These are phyloP conservation scores for Aureobasidium musti DNA, from an alignment of 2,329 filamentous ascomycete species.

Conservation along the genomic window DNA sequence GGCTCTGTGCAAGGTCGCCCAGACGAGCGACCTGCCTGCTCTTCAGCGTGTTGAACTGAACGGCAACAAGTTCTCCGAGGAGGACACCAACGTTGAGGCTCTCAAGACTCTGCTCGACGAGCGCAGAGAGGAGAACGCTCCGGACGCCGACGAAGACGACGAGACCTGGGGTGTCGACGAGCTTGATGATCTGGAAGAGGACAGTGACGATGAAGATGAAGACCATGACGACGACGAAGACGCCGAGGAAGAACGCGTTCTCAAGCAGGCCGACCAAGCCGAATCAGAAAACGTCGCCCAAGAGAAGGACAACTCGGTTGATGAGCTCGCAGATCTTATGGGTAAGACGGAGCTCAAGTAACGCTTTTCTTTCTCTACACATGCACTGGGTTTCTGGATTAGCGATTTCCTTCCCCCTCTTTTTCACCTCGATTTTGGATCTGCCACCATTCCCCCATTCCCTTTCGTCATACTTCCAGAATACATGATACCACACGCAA, in stretches of 20 bases:
- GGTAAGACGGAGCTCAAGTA: conserved; percentile 62
- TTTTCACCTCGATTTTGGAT: conserved; percentile 10
- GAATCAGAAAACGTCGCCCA: conserved; percentile 73
- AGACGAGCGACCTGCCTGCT: conserved; percentile 64
- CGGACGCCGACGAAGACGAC: conserved; percentile 63
- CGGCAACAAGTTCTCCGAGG: conserved; percentile 91
- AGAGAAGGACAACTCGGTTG: conserved; percentile 74
- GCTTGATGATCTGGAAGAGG: conserved; percentile 76
- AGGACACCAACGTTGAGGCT: conserved; percentile 69
- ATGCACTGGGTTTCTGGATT: conserved; percentile 26
- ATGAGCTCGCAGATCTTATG: conserved; percentile 74
- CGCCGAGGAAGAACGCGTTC: conserved; percentile 67
- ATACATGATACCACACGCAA: conserved; percentile 23
- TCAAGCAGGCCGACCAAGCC: conserved; percentile 69
- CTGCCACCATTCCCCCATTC: neutral
- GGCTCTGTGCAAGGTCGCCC: conserved; percentile 68
- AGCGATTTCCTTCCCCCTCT: conserved; percentile 13
- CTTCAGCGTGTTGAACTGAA: conserved; percentile 90
- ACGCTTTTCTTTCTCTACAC: conserved; percentile 2
- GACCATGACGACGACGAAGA: conserved; percentile 51
- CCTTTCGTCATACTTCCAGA: neutral
- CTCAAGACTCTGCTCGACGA: conserved; percentile 67
- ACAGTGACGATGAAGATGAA: conserved; percentile 69
- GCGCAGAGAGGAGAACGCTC: conserved; percentile 54
- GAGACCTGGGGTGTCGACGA: conserved; percentile 84